Percentiles rank a stretch among this genome's conserved stretches.
Conservation (phyloP, 805 yeast genomes). For the Myxozyma vanderwaltii region DNA sequence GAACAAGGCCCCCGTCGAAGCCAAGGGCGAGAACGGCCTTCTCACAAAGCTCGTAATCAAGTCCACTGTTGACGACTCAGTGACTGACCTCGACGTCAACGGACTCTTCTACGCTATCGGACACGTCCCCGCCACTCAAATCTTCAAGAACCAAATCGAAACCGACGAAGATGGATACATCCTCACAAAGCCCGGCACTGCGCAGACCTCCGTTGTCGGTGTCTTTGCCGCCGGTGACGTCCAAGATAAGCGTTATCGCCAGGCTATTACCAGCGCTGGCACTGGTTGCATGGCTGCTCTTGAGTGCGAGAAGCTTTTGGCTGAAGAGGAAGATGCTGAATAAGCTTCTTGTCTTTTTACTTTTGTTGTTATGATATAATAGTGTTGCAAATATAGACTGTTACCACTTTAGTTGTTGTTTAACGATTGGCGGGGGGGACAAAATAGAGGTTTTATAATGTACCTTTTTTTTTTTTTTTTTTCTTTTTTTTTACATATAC, state of each 20-base stretch:
- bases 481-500: background rate
- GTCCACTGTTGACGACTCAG: constrained; percentile 72
- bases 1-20: constrained; percentile 82
- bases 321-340: constrained; percentile 51
- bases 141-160: constrained; percentile 74
- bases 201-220: constrained; percentile 83
- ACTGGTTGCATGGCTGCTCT: constrained; percentile 99
- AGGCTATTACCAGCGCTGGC: constrained; percentile 99
- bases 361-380: too few relatives aligned
- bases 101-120: constrained; percentile 99
- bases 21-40: constrained; percentile 91
- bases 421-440: too few relatives aligned
- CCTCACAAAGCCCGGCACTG: constrained; percentile 84
- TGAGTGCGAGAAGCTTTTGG: constrained; percentile 82
- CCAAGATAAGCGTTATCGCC: constrained; percentile 95
- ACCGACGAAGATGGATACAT: constrained; percentile 88
- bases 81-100: constrained; percentile 69
- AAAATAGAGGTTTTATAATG: background rate
- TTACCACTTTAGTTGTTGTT: too few relatives aligned
- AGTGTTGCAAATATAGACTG: too few relatives aligned
- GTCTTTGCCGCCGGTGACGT: constrained; percentile 99
- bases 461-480: too few relatives aligned
- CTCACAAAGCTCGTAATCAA: constrained; percentile 64
- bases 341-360: too few relatives aligned
- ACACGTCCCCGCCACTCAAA: constrained; percentile 89